Evolutionary conservation across 148 eudicot genomes (phyloP).

Genomic region (Heliamphora exappendiculata): DNA sequence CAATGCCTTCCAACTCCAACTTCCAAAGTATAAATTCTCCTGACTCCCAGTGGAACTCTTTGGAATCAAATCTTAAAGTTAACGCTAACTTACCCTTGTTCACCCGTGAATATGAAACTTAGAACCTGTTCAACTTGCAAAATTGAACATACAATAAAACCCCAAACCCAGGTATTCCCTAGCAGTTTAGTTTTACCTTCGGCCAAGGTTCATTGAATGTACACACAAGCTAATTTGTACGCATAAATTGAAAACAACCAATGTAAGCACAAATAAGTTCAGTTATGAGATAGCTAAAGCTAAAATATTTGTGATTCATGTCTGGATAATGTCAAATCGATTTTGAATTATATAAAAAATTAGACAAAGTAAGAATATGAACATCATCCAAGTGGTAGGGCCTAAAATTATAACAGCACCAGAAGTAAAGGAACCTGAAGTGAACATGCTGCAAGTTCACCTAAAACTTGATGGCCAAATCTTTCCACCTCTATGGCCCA

Average conservation of each 20-base stretch:
- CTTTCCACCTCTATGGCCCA: neutral
- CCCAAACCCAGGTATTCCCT: neutral
- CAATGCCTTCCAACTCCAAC: conserved; percentile 49
- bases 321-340: neutral
- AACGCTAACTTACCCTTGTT: conserved; percentile 41
- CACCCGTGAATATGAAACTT: conserved; percentile 36
- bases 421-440: neutral
- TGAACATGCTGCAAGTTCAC: neutral
- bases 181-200: neutral
- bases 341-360: neutral
- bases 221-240: neutral
- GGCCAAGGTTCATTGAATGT: neutral
- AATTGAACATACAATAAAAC: neutral
- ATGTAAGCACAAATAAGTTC: neutral
- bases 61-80: conserved; percentile 34
- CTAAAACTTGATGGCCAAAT: neutral
- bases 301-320: neutral
- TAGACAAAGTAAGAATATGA: neutral
- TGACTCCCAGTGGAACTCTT: conserved; percentile 51
- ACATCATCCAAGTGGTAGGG: neutral
- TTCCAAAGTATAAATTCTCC: conserved; percentile 62
- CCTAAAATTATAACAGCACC: neutral
- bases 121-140: neutral
- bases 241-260: neutral
- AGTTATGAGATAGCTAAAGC: neutral